Conservation (phyloP, 768 basidiomycete species). For the Lactifluus pinguis region DNA sequence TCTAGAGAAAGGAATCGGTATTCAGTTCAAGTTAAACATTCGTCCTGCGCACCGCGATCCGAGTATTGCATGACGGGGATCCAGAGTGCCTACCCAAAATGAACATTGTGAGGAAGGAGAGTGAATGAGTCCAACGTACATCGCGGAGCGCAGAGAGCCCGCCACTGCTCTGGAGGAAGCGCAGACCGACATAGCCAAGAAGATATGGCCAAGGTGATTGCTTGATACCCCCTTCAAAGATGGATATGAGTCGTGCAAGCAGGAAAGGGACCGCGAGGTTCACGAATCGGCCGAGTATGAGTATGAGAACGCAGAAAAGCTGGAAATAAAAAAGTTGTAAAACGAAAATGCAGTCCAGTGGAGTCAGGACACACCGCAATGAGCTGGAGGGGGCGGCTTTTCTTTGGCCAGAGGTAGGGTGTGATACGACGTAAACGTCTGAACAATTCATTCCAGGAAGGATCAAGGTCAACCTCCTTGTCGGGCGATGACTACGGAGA, state of each 20-base stretch:
- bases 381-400: conserved; percentile 53
- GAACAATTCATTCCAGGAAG: conserved; percentile 64
- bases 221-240: conserved; percentile 39
- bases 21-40: not conserved
- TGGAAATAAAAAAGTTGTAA: conserved; percentile 22
- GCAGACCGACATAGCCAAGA: conserved; percentile 55
- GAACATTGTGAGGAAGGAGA: not conserved
- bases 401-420: conserved; percentile 83
- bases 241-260: conserved; percentile 53
- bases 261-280: conserved; percentile 64
- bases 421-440: conserved; percentile 53
- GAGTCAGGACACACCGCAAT: conserved; percentile 42
- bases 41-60: conserved; percentile 44
- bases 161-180: conserved; percentile 68
- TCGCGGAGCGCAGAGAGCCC: conserved; percentile 60
- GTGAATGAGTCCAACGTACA: conserved; percentile 19
- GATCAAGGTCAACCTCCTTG: conserved; percentile 47
- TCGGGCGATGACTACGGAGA: conserved; percentile 21
- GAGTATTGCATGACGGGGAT: conserved; percentile 86
- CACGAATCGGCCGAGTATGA: conserved; percentile 68
- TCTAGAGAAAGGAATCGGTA: conserved; percentile 32
- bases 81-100: conserved; percentile 51
- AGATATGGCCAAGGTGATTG: conserved; percentile 62
- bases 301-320: conserved; percentile 59
- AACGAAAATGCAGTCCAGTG: not conserved